Evolutionary conservation across 345 rosid species (phyloP).

Genomic region (Aethionema arabicum): DNA sequence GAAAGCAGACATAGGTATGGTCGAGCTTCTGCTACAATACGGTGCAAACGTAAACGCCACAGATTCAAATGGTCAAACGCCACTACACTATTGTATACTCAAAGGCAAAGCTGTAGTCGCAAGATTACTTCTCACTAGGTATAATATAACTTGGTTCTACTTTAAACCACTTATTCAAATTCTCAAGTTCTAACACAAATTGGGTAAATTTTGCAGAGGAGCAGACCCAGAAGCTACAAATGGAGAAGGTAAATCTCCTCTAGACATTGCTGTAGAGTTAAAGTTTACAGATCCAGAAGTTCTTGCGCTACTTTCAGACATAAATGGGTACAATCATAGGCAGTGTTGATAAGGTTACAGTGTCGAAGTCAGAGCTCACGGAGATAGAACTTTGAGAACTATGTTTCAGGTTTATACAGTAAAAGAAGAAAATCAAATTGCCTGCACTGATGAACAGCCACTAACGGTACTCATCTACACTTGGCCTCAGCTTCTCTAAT

Average conservation of each 20-base stretch:
- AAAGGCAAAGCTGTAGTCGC: constrained; percentile 63
- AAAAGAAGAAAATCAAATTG: constrained; percentile 19
- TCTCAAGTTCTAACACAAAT: constrained; percentile 4
- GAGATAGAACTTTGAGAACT: constrained; percentile 14
- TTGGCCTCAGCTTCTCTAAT: not conserved
- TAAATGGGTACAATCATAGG: constrained; percentile 47
- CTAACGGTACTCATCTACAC: constrained; percentile 18
- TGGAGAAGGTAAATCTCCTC: constrained; percentile 62
- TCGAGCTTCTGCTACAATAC: constrained; percentile 91
- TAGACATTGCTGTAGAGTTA: constrained; percentile 60
- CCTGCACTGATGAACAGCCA: constrained; percentile 14
- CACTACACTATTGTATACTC: constrained; percentile 71
- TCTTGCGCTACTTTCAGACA: constrained; percentile 62
- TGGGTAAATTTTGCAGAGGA: constrained; percentile 58
- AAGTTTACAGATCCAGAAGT: constrained; percentile 61
- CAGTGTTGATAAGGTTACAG: constrained; percentile 22
- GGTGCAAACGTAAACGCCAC: constrained; percentile 78
- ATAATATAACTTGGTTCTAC: constrained; percentile 32
- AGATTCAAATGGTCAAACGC: constrained; percentile 80
- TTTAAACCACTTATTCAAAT: constrained; percentile 8
- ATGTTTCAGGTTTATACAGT: constrained; percentile 10
- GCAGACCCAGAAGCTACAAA: constrained; percentile 66
- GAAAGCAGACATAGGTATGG: constrained; percentile 91
- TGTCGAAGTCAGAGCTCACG: not conserved
- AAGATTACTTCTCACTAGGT: constrained; percentile 87